Percentiles rank a stretch among this genome's conserved stretches.
These are phyloP conservation scores for Allomyces javanicus DNA, from an alignment of 192 early-diverging fungal genomes.

Conservation along the genomic window DNA sequence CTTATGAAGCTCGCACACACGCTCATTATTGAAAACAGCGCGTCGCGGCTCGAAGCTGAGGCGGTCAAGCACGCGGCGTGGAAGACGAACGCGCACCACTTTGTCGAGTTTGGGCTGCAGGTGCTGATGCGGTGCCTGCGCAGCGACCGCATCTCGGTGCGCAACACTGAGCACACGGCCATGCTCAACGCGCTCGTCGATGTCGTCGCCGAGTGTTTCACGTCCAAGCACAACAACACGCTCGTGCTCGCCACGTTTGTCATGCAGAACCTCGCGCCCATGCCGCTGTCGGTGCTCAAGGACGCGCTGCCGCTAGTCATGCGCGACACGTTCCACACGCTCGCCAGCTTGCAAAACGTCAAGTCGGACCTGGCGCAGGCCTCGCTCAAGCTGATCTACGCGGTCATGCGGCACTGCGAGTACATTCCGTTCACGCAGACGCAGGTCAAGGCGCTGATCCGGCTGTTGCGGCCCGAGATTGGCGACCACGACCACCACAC, in stretches of 20 bases:
- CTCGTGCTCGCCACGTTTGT: constrained; percentile 47
- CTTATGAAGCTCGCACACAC: constrained; percentile 67
- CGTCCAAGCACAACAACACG: constrained; percentile 56
- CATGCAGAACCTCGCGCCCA: constrained; percentile 44
- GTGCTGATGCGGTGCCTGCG: constrained; percentile 52
- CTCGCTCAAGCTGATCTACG: constrained; percentile 62
- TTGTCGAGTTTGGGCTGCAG: constrained; percentile 84
- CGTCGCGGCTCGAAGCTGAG: constrained; percentile 26
- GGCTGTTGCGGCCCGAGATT: constrained; percentile 66
- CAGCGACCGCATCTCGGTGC: constrained; percentile 32
- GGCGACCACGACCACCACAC: constrained; percentile 71
- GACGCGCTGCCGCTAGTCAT: constrained; percentile 49
- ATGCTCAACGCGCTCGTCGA: constrained; percentile 66
- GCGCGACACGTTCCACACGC: constrained; percentile 54
- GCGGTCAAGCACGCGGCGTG: constrained; percentile 29
- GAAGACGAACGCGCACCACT: constrained; percentile 60
- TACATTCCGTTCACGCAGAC: constrained; percentile 41
- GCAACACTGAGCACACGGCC: constrained; percentile 32
- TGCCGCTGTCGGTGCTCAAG: constrained; percentile 49
- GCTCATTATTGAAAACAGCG: constrained; percentile 55
- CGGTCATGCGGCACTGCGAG: constrained; percentile 57
- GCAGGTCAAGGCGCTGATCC: constrained; percentile 60
- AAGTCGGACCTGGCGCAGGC: constrained; percentile 51
- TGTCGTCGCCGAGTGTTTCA: constrained; percentile 59
- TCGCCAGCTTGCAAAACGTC: constrained; percentile 38